Evolutionary conservation across 1,284 basidiomycete genomes (phyloP), one percentile per base, ranked within the genome.

Genomic region (Chondrostereum purpureum): DNA sequence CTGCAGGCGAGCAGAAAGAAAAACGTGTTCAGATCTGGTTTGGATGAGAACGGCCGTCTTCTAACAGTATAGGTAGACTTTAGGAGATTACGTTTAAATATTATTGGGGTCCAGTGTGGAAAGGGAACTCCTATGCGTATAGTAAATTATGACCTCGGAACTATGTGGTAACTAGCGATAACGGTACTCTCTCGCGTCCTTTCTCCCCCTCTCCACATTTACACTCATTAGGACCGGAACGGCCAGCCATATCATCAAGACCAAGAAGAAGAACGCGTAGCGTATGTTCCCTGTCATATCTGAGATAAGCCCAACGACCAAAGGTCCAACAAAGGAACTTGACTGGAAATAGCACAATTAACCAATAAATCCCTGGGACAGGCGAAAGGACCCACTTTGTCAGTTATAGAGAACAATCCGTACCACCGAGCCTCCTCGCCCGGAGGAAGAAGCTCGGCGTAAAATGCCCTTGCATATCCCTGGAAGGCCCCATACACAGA

Each of bases 221-320:
- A 94, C 87, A 24, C 67, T 68, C 51, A 71, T 54, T 12, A 96
- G 70, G 0, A 94, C 65, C 0, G 92, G 93, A 3, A 94, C 66
- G 0, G 91, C 86, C 0, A 78, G 51, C 70, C 87, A 81, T 10
- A 96, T 70, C 82, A 95, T 88, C 39, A 70, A 53, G 2, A 88
- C 70, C 16, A 96, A 76, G 68, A 96, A 92, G 59, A 91, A 80
- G 63, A 96, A 96, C 1, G 84, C 83, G 51, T 87, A 87, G 14
- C 92, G 83, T 47, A 95, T 92, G 61, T 94, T 89, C 2, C 91
- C 91, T 0, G 89, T 92, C 38, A 71, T 62, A 58, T 94, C 91
- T 0, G 91, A 80, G 39, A 96, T 88, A 34, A 92, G 54, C 0
- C 91, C 92, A 1, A 96, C 91, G 17, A 89, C 68, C 3, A 91